Evolutionary conservation across 1,139 yeast species (phyloP).

Genomic region (Lizanozyma gosingica): DNA sequence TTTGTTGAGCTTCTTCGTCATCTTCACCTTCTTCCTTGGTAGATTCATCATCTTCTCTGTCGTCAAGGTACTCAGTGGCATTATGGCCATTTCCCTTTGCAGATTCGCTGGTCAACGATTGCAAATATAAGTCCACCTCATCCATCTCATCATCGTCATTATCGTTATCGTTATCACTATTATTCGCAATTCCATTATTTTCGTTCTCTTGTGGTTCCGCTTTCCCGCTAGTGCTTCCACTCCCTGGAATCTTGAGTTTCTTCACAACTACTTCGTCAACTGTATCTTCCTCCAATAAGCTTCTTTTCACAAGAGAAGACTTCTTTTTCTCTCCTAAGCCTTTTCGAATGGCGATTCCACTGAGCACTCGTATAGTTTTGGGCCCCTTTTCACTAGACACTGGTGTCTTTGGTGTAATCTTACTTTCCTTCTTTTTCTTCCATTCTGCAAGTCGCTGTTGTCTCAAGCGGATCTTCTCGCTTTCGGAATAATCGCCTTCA

Average conservation of each 20-base stretch:
- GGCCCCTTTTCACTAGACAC: not conserved
- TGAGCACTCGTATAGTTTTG: not conserved
- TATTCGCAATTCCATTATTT: not conserved
- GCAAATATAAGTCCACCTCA: slow-evolving; percentile 7
- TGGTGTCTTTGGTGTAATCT: slow-evolving; percentile 1
- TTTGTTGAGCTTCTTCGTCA: slow-evolving; percentile 16
- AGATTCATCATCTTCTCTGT: slow-evolving; percentile 11
- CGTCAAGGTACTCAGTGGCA: slow-evolving; percentile 1
- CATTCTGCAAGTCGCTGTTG: slow-evolving; percentile 7
- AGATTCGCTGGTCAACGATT: slow-evolving; percentile 2
- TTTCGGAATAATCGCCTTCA: not conserved
- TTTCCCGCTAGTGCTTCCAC: too few relatives aligned
- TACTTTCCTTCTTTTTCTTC: slow-evolving; percentile 6
- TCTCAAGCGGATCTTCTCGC: not conserved
- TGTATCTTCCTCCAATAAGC: slow-evolving; percentile 18
- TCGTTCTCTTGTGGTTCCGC: slow-evolving; percentile 7
- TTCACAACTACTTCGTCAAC: slow-evolving; percentile 5
- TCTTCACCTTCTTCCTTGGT: slow-evolving; percentile 12
- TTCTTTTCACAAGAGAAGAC: slow-evolving; percentile 4
- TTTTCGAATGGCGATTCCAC: not conserved
- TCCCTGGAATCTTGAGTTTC: slow-evolving; percentile 9
- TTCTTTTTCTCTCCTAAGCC: not conserved
- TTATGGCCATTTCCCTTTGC: not conserved
- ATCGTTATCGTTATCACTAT: slow-evolving; percentile 3
- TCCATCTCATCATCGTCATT: slow-evolving; percentile 6